Conservation (phyloP, 108 stramenopile genomes). For the Schizochytrium sp. region DNA sequence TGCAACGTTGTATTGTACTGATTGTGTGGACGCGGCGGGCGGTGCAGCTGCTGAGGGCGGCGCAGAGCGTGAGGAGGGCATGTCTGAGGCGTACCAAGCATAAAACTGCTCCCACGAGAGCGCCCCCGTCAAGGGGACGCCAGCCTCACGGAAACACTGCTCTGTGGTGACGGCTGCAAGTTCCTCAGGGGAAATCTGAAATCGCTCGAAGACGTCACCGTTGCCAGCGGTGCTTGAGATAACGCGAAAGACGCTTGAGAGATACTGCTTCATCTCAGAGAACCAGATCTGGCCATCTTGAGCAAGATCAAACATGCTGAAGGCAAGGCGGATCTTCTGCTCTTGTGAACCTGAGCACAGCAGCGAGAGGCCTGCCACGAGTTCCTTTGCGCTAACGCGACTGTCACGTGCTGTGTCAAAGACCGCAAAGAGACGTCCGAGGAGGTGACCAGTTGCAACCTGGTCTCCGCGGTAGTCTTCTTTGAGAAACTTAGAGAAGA, state of each 20-base stretch:
- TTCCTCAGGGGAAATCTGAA: constrained; percentile 42
- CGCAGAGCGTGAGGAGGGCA: not conserved
- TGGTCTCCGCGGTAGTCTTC: not conserved
- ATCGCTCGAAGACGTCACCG: constrained; percentile 42
- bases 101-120: constrained; percentile 54
- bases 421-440: constrained; percentile 51
- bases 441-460: not conserved
- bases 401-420: constrained; percentile 54
- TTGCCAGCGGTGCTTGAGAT: not conserved
- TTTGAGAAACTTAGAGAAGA: constrained; percentile 4
- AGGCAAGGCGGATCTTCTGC: not conserved
- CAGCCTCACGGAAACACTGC: constrained; percentile 46
- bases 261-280: constrained; percentile 39
- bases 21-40: not conserved
- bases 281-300: constrained; percentile 43
- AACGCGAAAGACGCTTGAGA: constrained; percentile 52
- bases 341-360: constrained; percentile 59
- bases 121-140: constrained; percentile 28
- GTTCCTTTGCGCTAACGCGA: constrained; percentile 61
- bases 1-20: not conserved
- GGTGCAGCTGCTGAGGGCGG: not conserved
- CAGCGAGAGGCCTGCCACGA: constrained; percentile 62
- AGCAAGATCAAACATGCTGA: constrained; percentile 61
- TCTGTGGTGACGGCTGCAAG: constrained; percentile 35
- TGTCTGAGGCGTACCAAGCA: constrained; percentile 47